These are phyloP conservation scores for Achaetomium macrosporum DNA, from an alignment of 2,329 filamentous ascomycete species.

Conservation along the genomic window DNA sequence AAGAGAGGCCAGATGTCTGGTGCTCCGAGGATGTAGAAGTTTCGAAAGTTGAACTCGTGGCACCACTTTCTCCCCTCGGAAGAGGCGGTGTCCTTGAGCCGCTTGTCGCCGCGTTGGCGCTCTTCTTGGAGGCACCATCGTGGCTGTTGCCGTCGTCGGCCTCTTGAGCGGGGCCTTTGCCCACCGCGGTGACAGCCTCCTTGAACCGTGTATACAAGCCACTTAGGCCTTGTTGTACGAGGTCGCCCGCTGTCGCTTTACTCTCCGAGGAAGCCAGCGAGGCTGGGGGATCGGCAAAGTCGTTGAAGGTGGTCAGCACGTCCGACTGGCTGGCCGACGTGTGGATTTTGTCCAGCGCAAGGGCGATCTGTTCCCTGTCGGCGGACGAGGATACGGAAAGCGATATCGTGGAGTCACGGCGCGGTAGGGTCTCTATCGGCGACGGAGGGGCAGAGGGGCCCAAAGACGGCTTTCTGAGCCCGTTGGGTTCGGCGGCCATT, in stretches of 20 bases:
- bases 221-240: slow-evolving; percentile 79
- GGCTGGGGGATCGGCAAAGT: slow-evolving; percentile 68
- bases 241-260: slow-evolving; percentile 64
- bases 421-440: slow-evolving; percentile 18
- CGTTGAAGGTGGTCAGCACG: slow-evolving; percentile 86
- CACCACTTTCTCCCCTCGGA: slow-evolving; percentile 26
- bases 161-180: slow-evolving; percentile 32
- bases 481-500: slow-evolving; percentile 20
- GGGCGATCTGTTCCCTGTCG: slow-evolving; percentile 69
- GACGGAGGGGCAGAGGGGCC: slow-evolving; percentile 17
- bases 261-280: slow-evolving; percentile 55
- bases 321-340: slow-evolving; percentile 80
- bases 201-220: slow-evolving; percentile 82
- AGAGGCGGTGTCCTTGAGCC: slow-evolving; percentile 31
- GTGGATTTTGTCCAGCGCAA: slow-evolving; percentile 82
- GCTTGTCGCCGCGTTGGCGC: slow-evolving; percentile 36
- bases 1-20: slow-evolving; percentile 34
- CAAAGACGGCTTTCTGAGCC: slow-evolving; percentile 13
- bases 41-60: slow-evolving; percentile 31
- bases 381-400: slow-evolving; percentile 46
- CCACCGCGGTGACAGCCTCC: slow-evolving; percentile 70
- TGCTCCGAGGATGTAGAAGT: slow-evolving; percentile 31
- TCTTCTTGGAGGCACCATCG: slow-evolving; percentile 39
- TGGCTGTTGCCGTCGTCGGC: slow-evolving; percentile 38
- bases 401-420: slow-evolving; percentile 36